Conservation (phyloP, 345 rosid genomes). For the Adansonia digitata region DNA sequence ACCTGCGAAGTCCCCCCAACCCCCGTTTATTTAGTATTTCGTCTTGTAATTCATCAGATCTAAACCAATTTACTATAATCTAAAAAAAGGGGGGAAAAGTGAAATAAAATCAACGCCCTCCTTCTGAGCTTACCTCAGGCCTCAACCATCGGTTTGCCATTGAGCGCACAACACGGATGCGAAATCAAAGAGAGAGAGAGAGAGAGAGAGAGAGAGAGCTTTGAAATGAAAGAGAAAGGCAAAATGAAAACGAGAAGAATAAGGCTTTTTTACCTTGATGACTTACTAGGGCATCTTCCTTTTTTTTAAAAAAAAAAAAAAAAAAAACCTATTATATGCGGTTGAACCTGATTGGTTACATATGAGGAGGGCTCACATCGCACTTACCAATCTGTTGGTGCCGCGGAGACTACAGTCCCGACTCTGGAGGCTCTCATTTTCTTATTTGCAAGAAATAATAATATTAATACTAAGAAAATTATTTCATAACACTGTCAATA, state of each 20-base stretch:
- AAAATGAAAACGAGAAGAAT: not conserved
- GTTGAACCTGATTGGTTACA: constrained; percentile 3
- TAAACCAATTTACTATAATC: not conserved
- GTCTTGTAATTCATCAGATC: constrained; percentile 18
- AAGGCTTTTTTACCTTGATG: not conserved
- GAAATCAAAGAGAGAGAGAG: not conserved
- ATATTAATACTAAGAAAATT: no score
- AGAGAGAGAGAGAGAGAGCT: not conserved
- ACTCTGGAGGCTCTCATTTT: no score
- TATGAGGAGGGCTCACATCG: not conserved
- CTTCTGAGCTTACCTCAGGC: constrained; percentile 54
- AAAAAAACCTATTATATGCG: not conserved
- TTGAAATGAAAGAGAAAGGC: constrained; percentile 1
- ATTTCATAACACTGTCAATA: no score
- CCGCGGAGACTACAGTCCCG: not conserved
- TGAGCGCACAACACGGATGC: constrained; percentile 11
- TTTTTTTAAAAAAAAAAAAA: not conserved
- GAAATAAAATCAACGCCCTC: not conserved
- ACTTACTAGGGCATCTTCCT: not conserved
- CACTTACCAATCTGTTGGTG: not conserved
- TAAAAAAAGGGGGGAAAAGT: not conserved
- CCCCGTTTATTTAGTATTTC: not conserved
- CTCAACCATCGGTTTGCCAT: constrained; percentile 75
- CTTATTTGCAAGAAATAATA: no score
- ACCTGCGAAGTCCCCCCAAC: constrained; percentile 36